These are phyloP conservation scores for Phytophthora chlamydospora DNA, from an alignment of 352 stramenopile genomes.

Conservation along the genomic window DNA sequence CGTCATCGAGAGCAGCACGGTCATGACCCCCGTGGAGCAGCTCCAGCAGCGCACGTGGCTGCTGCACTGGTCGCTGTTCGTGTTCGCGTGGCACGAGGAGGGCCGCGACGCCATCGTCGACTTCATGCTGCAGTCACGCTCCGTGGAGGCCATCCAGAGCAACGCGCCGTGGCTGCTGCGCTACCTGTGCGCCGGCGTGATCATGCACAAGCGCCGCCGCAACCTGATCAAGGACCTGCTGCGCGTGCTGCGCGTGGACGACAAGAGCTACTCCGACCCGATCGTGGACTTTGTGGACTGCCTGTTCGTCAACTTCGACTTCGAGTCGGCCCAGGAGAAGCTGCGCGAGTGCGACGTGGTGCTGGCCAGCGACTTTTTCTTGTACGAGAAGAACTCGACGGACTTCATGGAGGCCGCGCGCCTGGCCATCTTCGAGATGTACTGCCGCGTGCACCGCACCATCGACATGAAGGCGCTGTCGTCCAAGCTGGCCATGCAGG, in stretches of 20 bases:
- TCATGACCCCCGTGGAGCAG: constrained; percentile 90
- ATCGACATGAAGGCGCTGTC: constrained; percentile 98
- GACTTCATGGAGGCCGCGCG: constrained; percentile 98
- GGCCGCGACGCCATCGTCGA: constrained; percentile 97
- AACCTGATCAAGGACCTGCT: constrained; percentile 96
- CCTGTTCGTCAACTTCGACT: constrained; percentile 99
- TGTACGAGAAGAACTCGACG: constrained; percentile 95
- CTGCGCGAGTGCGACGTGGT: constrained; percentile 95
- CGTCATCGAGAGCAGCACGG: constrained; percentile 91
- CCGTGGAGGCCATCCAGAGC: constrained; percentile 98
- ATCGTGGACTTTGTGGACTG: constrained; percentile 97
- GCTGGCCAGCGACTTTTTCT: constrained; percentile 97
- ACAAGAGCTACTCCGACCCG: constrained; percentile 84
- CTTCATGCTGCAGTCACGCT: constrained; percentile 94
- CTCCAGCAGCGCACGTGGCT: constrained; percentile 98
- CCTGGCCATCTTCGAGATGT: constrained; percentile 99
- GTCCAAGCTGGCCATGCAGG: constrained; percentile 96
- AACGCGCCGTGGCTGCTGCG: constrained; percentile 97
- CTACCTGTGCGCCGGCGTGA: constrained; percentile 97
- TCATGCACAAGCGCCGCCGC: constrained; percentile 96
- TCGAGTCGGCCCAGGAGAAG: constrained; percentile 96
- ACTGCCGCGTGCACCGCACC: constrained; percentile 99
- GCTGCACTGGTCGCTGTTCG: constrained; percentile 98
- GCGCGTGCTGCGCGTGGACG: constrained; percentile 93
- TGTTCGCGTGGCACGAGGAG: constrained; percentile 92